These are phyloP conservation scores for Diaporthe eres DNA, from an alignment of 2,329 filamentous ascomycete genomes.

Conservation along the genomic window DNA sequence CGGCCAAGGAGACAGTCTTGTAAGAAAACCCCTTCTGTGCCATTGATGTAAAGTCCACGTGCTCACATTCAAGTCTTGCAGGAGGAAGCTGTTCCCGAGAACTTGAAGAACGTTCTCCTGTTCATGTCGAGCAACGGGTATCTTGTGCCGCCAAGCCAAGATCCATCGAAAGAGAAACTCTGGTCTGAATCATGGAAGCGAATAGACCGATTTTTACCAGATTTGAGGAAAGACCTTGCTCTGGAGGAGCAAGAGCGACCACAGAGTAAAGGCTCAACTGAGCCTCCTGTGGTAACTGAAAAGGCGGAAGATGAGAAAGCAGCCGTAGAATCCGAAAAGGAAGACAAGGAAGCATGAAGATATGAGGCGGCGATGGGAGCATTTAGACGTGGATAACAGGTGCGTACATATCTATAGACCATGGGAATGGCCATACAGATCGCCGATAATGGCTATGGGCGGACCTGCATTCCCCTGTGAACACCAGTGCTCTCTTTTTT, in stretches of 20 bases:
- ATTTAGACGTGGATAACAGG: slow-evolving; percentile 25
- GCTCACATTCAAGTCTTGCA: slow-evolving; percentile 54
- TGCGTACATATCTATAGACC: slow-evolving; percentile 30
- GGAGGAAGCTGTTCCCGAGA: slow-evolving; percentile 96
- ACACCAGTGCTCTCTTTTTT: background rate
- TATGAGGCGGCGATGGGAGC: background rate
- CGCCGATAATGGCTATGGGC: background rate
- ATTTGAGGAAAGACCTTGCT: slow-evolving; percentile 69
- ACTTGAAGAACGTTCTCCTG: slow-evolving; percentile 93
- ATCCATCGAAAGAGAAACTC: slow-evolving; percentile 68
- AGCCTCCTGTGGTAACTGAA: slow-evolving; percentile 30
- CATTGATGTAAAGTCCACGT: slow-evolving; percentile 28
- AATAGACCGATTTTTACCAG: slow-evolving; percentile 75
- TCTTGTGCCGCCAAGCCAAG: slow-evolving; percentile 77
- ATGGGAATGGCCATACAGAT: slow-evolving; percentile 15
- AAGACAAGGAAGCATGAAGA: slow-evolving; percentile 29
- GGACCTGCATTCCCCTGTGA: background rate
- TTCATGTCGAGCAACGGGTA: slow-evolving; percentile 95
- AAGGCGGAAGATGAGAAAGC: slow-evolving; percentile 25
- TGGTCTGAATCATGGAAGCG: slow-evolving; percentile 77
- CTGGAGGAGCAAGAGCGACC: slow-evolving; percentile 59
- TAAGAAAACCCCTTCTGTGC: slow-evolving; percentile 66
- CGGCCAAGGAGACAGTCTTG: slow-evolving; percentile 89
- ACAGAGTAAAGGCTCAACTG: slow-evolving; percentile 3
- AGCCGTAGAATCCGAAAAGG: slow-evolving; percentile 1